Percentiles rank a stretch among this genome's conserved stretches.
These are phyloP conservation scores for Litchi chinensis DNA, from an alignment of 345 rosid genomes.

Conservation along the genomic window DNA sequence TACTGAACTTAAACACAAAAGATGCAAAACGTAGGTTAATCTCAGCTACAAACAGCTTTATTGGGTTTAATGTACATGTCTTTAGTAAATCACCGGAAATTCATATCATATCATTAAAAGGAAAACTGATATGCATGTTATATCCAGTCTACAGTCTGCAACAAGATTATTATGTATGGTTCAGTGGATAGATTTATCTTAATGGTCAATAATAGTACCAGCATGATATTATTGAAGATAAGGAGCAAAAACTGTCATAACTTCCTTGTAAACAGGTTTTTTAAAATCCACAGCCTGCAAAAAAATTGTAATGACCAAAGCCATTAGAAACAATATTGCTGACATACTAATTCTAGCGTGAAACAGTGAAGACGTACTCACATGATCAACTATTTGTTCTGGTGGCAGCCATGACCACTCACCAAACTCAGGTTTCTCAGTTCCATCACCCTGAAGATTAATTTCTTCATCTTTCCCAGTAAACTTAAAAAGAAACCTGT, in stretches of 20 bases:
- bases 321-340: background rate
- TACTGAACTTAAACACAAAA: background rate
- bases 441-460: constrained; percentile 83
- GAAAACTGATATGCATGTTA: background rate
- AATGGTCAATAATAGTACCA: background rate
- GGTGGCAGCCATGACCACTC: constrained; percentile 86
- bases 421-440: constrained; percentile 92
- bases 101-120: background rate
- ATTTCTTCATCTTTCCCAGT: constrained; percentile 85
- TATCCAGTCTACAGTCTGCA: background rate
- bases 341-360: background rate
- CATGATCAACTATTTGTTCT: constrained; percentile 62
- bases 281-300: constrained; percentile 90
- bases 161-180: background rate
- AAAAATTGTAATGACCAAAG: constrained; percentile 2
- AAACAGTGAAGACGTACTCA: constrained; percentile 32
- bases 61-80: no score
- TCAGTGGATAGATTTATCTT: background rate
- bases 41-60: background rate
- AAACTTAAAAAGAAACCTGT: constrained; percentile 87
- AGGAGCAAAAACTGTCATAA: constrained; percentile 57
- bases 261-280: constrained; percentile 85
- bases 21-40: background rate
- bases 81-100: no score
- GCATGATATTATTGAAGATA: constrained; percentile 46